These are phyloP conservation scores for Penicillium goetzii DNA, from an alignment of 495 filamentous ascomycete species.

Conservation along the genomic window DNA sequence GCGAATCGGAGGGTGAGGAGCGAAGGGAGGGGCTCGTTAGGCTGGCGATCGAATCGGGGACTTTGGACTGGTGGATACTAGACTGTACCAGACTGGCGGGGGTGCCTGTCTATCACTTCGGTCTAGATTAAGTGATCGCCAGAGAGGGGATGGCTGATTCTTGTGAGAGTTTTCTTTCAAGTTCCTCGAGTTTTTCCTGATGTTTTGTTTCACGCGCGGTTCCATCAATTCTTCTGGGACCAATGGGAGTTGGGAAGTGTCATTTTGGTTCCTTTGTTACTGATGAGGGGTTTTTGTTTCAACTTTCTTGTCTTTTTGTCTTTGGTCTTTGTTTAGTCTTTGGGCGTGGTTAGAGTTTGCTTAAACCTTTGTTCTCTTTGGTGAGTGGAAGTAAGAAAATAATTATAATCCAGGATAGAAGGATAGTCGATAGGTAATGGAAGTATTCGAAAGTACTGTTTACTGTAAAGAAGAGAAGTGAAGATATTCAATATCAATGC, in stretches of 20 bases:
- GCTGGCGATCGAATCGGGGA: conserved; percentile 8
- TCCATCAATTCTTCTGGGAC: conserved; percentile 7
- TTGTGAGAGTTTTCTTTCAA: background rate
- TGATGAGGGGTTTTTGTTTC: background rate
- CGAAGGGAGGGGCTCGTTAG: background rate
- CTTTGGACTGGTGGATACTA: background rate
- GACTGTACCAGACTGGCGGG: background rate
- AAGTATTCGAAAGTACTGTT: too few species aligned
- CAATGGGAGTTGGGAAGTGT: background rate
- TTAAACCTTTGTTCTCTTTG: background rate
- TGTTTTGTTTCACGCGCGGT: conserved; percentile 10
- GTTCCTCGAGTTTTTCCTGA: conserved; percentile 1
- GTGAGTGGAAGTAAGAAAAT: background rate
- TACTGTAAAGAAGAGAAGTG: background rate
- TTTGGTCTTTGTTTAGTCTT: background rate
- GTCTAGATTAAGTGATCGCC: conserved; percentile 21
- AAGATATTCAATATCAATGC: background rate
- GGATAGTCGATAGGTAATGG: background rate
- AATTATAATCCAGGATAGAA: background rate
- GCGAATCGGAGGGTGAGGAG: conserved; percentile 19
- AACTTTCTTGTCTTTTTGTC: too few species aligned
- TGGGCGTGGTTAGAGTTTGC: background rate
- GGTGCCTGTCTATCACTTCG: conserved; percentile 27
- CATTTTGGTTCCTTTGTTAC: background rate
- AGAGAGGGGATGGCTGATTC: background rate